phyloP scores from a whole-genome alignment of 225 moss, liverwort and hornwort species.

The Neckera pumila region DNA sequence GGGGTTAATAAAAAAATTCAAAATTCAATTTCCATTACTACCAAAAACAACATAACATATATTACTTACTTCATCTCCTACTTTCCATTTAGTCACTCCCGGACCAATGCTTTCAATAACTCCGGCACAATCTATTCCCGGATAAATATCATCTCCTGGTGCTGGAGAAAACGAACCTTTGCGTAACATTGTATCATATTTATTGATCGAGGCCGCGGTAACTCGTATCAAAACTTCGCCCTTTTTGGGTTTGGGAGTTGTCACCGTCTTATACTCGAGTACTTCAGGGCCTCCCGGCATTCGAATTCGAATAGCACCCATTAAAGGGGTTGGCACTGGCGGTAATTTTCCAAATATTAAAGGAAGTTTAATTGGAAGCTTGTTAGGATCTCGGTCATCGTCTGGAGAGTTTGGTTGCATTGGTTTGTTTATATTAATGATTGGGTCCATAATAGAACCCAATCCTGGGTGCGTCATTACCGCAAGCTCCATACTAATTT shows the following conservation, averaged over 20 bases:
- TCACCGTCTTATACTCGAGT: background rate
- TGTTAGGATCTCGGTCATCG: background rate
- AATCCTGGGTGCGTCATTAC: background rate
- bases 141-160: background rate
- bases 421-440: background rate
- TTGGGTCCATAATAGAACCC: background rate
- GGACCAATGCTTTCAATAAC: conserved; percentile 9
- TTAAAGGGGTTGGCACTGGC: background rate
- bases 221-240: conserved; percentile 14
- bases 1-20: no score
- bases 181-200: conserved; percentile 18
- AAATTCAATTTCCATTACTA: background rate
- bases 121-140: conserved; percentile 27
- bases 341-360: background rate
- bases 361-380: background rate
- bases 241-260: background rate
- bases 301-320: conserved; percentile 23
- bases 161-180: background rate
- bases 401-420: background rate
- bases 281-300: conserved; percentile 36
- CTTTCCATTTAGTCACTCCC: conserved; percentile 6
- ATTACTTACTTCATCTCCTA: conserved; percentile 26
- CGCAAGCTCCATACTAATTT: background rate
- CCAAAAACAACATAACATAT: no score
- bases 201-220: conserved; percentile 2